A percentile compares a stretch with the other conserved stretches of the same genome.
phyloP scores from a whole-genome alignment of 2,329 filamentous ascomycete genomes.

The Nemania diffusa region DNA sequence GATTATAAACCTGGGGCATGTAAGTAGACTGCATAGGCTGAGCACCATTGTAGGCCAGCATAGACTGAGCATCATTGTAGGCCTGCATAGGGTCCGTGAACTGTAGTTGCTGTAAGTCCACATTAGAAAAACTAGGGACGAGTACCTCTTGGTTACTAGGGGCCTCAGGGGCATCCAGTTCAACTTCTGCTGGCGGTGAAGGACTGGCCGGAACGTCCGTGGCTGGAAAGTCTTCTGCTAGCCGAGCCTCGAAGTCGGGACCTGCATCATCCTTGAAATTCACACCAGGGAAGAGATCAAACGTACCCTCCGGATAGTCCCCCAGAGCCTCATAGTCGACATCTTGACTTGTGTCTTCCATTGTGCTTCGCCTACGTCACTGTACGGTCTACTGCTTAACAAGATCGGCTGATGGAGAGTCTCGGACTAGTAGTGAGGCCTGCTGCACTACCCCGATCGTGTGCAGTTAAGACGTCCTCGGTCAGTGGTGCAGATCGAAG shows the following conservation, averaged over 20 bases:
- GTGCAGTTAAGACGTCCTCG: slow-evolving; percentile 1
- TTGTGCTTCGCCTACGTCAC: not conserved
- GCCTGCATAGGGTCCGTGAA: slow-evolving; percentile 5
- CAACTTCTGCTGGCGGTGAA: no score
- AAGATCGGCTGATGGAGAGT: not conserved
- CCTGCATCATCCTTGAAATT: slow-evolving; percentile 14
- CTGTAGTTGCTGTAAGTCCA: not conserved
- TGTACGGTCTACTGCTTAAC: slow-evolving; percentile 1
- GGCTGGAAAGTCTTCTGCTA: slow-evolving; percentile 14
- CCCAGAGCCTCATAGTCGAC: no score
- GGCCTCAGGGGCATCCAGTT: no score
- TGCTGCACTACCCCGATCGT: slow-evolving; percentile 18
- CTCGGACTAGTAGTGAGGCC: slow-evolving; percentile 10
- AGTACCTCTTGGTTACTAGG: not conserved
- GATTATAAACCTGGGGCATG: not conserved
- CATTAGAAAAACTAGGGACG: no score
- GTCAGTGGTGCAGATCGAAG: not conserved
- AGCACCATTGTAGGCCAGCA: not conserved
- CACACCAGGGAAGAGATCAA: slow-evolving; percentile 6
- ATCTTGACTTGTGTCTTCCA: not conserved
- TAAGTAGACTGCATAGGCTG: no score
- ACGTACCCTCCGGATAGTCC: not conserved
- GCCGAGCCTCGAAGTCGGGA: slow-evolving; percentile 10
- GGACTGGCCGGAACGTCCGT: not conserved
- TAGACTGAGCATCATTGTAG: not conserved